phyloP scores from a whole-genome alignment of 2,329 filamentous ascomycete species.

The Teratosphaeria nubilosa region DNA sequence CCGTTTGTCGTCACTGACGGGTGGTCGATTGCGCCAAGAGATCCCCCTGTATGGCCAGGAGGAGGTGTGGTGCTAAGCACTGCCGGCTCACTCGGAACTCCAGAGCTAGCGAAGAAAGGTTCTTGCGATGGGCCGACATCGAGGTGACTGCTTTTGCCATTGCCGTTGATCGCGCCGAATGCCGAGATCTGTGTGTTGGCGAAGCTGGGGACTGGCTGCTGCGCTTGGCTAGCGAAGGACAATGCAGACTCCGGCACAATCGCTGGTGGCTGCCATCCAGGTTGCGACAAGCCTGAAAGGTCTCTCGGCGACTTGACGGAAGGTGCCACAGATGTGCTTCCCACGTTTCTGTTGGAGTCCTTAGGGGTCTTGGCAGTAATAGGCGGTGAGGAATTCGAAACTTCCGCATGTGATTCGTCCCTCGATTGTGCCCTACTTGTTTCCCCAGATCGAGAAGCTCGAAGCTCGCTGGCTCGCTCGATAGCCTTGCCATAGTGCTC shows the following conservation, averaged over 20 bases:
- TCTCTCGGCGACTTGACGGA: background rate
- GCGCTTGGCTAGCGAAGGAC: background rate
- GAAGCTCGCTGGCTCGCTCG: conserved; percentile 22
- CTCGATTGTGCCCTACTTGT: conserved; percentile 13
- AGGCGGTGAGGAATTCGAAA: background rate
- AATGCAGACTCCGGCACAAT: background rate
- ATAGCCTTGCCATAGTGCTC: conserved; percentile 26
- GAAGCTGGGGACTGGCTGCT: background rate
- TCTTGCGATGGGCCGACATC: background rate
- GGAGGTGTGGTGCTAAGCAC: background rate
- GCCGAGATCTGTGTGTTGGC: background rate
- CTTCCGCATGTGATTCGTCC: background rate
- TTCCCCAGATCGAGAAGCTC: conserved; percentile 11
- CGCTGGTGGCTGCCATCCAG: conserved; percentile 3
- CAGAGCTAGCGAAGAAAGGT: background rate
- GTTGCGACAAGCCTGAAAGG: background rate
- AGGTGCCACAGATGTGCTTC: background rate
- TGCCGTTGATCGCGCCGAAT: background rate
- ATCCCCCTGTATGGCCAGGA: background rate
- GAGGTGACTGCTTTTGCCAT: background rate
- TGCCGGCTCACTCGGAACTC: background rate
- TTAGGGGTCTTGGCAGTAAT: background rate
- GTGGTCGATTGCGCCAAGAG: background rate
- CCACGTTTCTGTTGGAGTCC: background rate
- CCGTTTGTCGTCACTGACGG: background rate